phyloP scores from a whole-genome alignment of 2,329 filamentous ascomycete species.

The Onygenales sp. region DNA sequence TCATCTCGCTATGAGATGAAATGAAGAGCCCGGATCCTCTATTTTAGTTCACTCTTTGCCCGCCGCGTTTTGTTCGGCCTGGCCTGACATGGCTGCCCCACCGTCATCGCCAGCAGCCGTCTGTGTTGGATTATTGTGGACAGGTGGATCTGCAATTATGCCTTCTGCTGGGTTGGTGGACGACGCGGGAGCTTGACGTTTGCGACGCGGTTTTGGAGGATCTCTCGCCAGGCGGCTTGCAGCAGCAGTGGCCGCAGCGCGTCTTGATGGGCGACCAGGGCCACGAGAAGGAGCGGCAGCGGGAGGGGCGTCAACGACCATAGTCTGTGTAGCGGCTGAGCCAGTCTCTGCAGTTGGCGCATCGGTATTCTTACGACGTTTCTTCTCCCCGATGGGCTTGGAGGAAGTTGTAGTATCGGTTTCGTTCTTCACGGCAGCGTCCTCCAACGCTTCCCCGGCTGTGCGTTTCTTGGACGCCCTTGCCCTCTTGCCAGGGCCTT shows the following conservation, averaged over 20 bases:
- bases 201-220: neutral
- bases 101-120: too few relatives aligned
- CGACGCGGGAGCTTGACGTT: neutral
- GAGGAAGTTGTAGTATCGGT: neutral
- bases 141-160: too few relatives aligned
- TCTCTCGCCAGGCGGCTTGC: neutral
- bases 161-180: neutral
- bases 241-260: neutral
- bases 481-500: neutral
- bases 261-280: neutral
- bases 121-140: too few relatives aligned
- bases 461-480: neutral
- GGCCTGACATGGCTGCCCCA: too few relatives aligned
- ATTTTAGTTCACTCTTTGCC: too few relatives aligned
- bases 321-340: neutral
- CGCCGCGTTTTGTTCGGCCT: too few relatives aligned
- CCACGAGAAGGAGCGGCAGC: neutral
- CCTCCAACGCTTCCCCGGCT: neutral
- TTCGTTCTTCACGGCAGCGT: neutral
- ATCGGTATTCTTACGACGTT: neutral
- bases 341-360: neutral
- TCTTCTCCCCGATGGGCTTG: neutral
- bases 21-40: too few relatives aligned
- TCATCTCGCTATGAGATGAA: too few relatives aligned
- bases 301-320: neutral